Percentiles rank a stretch among this genome's conserved stretches.
Evolutionary conservation across 1,284 basidiomycete species (phyloP).

Genomic region (Anthracocystis setariae): DNA sequence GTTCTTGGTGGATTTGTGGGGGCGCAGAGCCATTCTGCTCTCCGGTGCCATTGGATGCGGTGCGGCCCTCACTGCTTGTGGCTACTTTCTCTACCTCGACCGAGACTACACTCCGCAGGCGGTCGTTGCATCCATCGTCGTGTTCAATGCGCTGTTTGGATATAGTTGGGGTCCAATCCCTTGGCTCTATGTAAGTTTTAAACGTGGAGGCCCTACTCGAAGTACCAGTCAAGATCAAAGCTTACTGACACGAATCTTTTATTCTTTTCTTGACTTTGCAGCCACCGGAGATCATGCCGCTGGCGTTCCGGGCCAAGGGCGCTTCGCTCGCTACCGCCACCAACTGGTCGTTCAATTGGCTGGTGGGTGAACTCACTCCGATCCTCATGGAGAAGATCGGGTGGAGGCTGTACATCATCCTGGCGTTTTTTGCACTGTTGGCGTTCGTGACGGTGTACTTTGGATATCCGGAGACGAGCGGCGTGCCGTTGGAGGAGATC

Average conservation of each 20-base stretch:
- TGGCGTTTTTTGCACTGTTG: slow-evolving; percentile 91
- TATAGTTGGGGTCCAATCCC: slow-evolving; percentile 76
- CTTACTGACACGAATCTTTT: background rate
- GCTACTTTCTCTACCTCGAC: slow-evolving; percentile 93
- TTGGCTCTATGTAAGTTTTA: slow-evolving; percentile 78
- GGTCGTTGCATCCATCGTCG: slow-evolving; percentile 86
- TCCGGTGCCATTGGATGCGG: slow-evolving; percentile 85
- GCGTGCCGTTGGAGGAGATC: slow-evolving; percentile 73
- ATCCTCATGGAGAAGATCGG: slow-evolving; percentile 86
- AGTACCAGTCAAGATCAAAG: background rate
- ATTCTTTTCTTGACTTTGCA: background rate
- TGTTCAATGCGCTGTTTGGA: slow-evolving; percentile 94
- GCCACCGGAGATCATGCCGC: slow-evolving; percentile 75
- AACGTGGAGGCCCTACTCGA: too few species aligned
- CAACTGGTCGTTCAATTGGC: slow-evolving; percentile 75
- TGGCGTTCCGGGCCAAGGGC: slow-evolving; percentile 76
- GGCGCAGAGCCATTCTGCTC: slow-evolving; percentile 87
- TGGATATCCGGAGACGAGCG: slow-evolving; percentile 75
- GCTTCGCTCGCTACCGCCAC: slow-evolving; percentile 70
- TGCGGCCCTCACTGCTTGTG: slow-evolving; percentile 78
- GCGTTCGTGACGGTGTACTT: slow-evolving; percentile 75
- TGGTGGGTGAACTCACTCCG: slow-evolving; percentile 90
- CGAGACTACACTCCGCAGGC: slow-evolving; percentile 75
- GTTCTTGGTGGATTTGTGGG: slow-evolving; percentile 93
- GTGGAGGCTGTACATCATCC: slow-evolving; percentile 96